Evolutionary conservation across 1,139 yeast genomes (phyloP), one percentile per base, ranked within the genome.

Genomic region (Kodamaea sp.): DNA sequence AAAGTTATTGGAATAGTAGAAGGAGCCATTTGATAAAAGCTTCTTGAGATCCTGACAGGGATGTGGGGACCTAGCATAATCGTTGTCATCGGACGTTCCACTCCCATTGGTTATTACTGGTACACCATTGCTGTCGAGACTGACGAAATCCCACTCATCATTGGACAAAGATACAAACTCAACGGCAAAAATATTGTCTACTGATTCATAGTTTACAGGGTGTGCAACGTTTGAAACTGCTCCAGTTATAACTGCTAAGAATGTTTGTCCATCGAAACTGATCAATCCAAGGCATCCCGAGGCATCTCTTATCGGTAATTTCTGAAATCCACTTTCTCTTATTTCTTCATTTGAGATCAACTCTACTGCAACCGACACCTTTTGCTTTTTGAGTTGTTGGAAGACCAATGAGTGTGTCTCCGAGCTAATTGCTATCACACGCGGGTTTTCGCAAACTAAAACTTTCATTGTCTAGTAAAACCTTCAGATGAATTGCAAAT

Each of bases 1-100:
- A 59, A 89, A 92, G 59, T 89, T 94, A 12, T 89, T 80, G 28
- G 96, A 87, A 61, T 83, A 94, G 59, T 88, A 92, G 56, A 92
- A 94, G 2, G 95, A 85, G 4, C 97, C 97, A 55, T 85, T 85
- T 21, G 84, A 75, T 34, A 94, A 63, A 31, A 94, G 66, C 55
- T 88, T 89, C 47, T 81, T 76, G 43, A 92, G 61, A 38, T 83
- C 92, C 32, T 73, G 74, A 53, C 97, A 90, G 0, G 98, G 98
- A 53, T 92, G 96, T 39, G 78, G 84, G 11, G 70, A 53, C 24
- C 70, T 50, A 1, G 46, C 48, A 31, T 42, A 51, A 24, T 51
- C 57, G 42, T 42, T 45, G 15, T 51, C 57, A 11, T 55, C 55
- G 7, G 45, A 50, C 7, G 31, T 20, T 5, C 21, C 38, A 15